phyloP scores from a whole-genome alignment of 768 basidiomycete genomes.

The Sporobolomyces phaffii region DNA sequence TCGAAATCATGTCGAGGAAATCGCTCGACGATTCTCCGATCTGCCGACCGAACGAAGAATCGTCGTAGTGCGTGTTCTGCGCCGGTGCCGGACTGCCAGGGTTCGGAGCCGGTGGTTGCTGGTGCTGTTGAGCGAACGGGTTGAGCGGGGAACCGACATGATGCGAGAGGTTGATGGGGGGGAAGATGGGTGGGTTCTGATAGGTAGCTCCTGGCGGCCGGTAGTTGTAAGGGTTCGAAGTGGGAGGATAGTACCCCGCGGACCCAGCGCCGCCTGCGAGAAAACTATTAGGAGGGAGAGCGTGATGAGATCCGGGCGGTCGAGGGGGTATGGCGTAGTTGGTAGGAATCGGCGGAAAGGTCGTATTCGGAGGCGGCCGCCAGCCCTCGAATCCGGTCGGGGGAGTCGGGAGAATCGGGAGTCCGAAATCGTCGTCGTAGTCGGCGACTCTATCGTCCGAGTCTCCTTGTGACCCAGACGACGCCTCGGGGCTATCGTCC shows the following conservation, averaged over 20 bases:
- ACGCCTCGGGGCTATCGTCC: constrained; percentile 8
- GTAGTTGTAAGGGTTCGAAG: constrained; percentile 12
- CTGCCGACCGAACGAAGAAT: constrained; percentile 23
- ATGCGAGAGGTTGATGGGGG: constrained; percentile 13
- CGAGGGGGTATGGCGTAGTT: constrained; percentile 2
- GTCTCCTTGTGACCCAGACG: constrained; percentile 13
- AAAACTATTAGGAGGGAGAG: constrained; percentile 22
- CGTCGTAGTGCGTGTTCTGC: constrained; percentile 30
- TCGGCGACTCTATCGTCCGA: constrained; percentile 21
- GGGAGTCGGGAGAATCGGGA: constrained; percentile 25
- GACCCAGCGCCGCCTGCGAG: neutral
- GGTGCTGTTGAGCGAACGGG: constrained; percentile 24
- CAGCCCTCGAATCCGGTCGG: constrained; percentile 8
- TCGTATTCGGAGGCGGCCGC: constrained; percentile 3
- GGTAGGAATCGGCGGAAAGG: constrained; percentile 12
- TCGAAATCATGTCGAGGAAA: constrained; percentile 34
- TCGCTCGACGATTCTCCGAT: constrained; percentile 21
- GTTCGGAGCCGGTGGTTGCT: neutral
- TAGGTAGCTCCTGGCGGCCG: neutral
- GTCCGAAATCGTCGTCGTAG: constrained; percentile 26
- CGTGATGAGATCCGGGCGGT: neutral
- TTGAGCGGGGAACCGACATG: constrained; percentile 23
- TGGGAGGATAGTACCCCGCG: constrained; percentile 27
- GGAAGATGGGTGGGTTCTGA: constrained; percentile 3
- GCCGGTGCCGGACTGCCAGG: neutral